Base-by-base conservation (phyloP, 768 basidiomycete species). In the Podaxis sp. region DNA sequence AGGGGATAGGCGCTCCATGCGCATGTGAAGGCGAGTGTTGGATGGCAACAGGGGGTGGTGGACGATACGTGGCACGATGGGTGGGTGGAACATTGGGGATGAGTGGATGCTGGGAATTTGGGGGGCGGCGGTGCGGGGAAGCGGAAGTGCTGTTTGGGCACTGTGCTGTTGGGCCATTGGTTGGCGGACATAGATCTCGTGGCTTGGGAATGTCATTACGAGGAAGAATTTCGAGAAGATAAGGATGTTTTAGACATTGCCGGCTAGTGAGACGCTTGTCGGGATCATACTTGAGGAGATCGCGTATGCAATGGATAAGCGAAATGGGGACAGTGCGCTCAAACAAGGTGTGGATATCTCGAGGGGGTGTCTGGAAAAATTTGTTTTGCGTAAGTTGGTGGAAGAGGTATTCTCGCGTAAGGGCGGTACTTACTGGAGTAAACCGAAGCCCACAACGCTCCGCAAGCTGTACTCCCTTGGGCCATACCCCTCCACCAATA, bases 271-370 rank as follows among this genome's bases (percentile, higher is more conserved):
- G 80, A 29, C 97, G 90, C 54, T 82, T 79, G 43, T 87, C 87
- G 25, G 97, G 96, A 69, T 98, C 93, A 76, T 97, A 98, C 69
- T 87, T 90, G 64, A 99, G 85, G 15, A 98, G 81, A 71, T 96
- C 93, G 53, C 87, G 82, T 71, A 99, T 97, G 75, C 94, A 96
- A 70, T 97, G 89, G 70, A 99, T 80, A 55, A 99, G 81, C 37
- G 86, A 91, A 57, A 82, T 75, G 3, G 96, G 94, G 22, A 95
- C 86, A 11, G 77, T 83, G 60, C 83, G 84, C 61, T 92, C 90
- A 70, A 98, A 98, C 13, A 92, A 83, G 2, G 85, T 78, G 55
- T 86, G 81, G 47, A 92, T 77, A 66, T 91, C 83, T 71, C 77
- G 84, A 19, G 92, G 92, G 50, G 76, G 79, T 51, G 80, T 80